Conservation (phyloP, 2,329 filamentous ascomycete genomes). For the Corynespora cassiicola region DNA sequence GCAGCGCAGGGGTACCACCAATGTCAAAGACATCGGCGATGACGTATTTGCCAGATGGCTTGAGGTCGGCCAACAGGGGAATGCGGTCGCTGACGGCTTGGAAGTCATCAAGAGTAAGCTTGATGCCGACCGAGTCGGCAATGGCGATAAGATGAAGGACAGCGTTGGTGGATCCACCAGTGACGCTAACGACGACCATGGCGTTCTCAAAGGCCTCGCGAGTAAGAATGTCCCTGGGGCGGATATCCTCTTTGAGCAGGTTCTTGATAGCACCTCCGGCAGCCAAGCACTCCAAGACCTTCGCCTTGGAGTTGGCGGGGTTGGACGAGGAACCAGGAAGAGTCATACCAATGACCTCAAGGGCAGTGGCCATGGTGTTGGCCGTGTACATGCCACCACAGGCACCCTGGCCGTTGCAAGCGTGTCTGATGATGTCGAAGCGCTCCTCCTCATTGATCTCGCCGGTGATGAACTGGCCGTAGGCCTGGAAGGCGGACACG, state of each 20-base stretch:
- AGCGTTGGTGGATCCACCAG: conserved; percentile 58
- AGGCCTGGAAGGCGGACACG: conserved; percentile 96
- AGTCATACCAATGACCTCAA: conserved; percentile 59
- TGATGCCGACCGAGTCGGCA: conserved; percentile 57
- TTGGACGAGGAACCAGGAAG: conserved; percentile 60
- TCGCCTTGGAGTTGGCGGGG: conserved; percentile 58
- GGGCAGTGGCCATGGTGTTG: conserved; percentile 60
- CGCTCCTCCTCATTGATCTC: conserved; percentile 90
- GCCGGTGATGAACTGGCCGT: conserved; percentile 91
- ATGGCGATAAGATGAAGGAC: conserved; percentile 60
- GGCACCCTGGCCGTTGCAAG: conserved; percentile 83
- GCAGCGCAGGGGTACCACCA: conserved; percentile 56
- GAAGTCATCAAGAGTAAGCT: conserved; percentile 60
- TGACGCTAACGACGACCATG: conserved; percentile 59
- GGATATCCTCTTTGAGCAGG: conserved; percentile 58
- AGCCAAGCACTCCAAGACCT: conserved; percentile 57
- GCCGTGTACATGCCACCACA: conserved; percentile 79
- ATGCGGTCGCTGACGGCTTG: conserved; percentile 58
- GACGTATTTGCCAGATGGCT: conserved; percentile 61
- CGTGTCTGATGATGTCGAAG: conserved; percentile 92
- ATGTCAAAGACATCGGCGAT: conserved; percentile 66
- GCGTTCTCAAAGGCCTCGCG: conserved; percentile 58
- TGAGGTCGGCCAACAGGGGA: conserved; percentile 58
- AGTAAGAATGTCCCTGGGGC: conserved; percentile 57
- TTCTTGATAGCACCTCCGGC: conserved; percentile 59